phyloP scores from a whole-genome alignment of 495 filamentous ascomycete species.

The Aspergillus egyptiacus region DNA sequence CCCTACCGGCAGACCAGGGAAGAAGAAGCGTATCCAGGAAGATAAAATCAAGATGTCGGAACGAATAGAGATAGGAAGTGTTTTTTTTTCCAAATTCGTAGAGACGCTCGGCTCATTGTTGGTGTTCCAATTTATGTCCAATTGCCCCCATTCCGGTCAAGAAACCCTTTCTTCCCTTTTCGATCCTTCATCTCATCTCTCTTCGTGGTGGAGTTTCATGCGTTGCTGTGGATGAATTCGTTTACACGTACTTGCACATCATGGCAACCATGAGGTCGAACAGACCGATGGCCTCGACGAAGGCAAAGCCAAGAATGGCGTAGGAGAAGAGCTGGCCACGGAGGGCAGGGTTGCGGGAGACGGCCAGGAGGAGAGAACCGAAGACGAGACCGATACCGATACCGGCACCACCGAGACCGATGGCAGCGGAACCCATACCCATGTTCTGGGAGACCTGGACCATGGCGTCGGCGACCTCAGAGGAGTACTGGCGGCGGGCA shows the following conservation, averaged over 20 bases:
- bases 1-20: conserved; percentile 9
- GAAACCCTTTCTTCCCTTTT: too few species aligned
- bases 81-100: too few species aligned
- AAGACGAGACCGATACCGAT: conserved; percentile 91
- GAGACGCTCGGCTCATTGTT: too few species aligned
- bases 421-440: conserved; percentile 79
- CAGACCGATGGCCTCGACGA: conserved; percentile 89
- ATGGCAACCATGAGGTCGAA: conserved; percentile 92
- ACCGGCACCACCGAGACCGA: conserved; percentile 87
- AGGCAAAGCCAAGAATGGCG: conserved; percentile 90
- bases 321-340: conserved; percentile 88
- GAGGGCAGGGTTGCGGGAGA: conserved; percentile 85
- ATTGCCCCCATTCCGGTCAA: too few species aligned
- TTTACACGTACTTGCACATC: conserved; percentile 67
- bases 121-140: too few species aligned
- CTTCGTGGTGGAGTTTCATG: not conserved
- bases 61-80: too few species aligned
- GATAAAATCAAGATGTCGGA: too few species aligned
- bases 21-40: too few species aligned
- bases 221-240: conserved; percentile 14
- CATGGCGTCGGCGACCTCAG: conserved; percentile 77
- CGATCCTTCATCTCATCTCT: too few species aligned
- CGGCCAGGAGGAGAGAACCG: conserved; percentile 73
- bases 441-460: conserved; percentile 83
- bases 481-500: conserved; percentile 65